Conservation (phyloP, 371 early-diverging fungal genomes). For the Rhizopus arrhizus region DNA sequence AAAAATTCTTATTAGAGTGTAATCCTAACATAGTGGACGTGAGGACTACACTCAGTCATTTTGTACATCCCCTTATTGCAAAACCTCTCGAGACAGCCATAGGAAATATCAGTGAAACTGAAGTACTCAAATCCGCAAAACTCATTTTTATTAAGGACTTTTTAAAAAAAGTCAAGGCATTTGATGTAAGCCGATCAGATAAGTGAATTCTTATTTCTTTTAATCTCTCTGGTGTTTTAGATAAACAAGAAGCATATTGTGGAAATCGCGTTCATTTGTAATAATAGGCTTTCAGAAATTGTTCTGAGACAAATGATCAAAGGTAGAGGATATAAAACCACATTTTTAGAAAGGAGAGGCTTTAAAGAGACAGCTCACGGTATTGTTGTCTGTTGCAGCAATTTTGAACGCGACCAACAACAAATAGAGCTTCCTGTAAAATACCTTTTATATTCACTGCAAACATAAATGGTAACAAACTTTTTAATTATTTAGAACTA, state of each 20-base stretch:
- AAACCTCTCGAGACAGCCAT: background rate
- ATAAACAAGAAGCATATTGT: background rate
- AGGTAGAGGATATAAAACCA: background rate
- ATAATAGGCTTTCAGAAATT: background rate
- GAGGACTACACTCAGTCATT: background rate
- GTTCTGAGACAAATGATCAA: background rate
- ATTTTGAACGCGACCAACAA: background rate
- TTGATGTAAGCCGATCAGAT: background rate
- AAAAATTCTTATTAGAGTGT: background rate
- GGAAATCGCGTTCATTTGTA: background rate
- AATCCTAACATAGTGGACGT: background rate
- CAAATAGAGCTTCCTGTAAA: background rate
- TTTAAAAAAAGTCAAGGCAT: background rate
- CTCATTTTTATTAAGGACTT: background rate
- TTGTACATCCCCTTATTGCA: background rate
- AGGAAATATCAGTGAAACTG: background rate
- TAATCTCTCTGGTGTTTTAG: background rate
- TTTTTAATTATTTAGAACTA: too few species aligned
- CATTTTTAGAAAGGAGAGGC: background rate
- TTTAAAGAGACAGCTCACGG: background rate
- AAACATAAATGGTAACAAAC: too few species aligned
- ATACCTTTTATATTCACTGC: too few species aligned
- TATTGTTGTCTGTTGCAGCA: background rate
- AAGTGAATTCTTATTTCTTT: background rate
- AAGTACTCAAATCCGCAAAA: too few species aligned